These are phyloP conservation scores for Secale cereale DNA, from an alignment of 176 grass and related monocot genomes.

Conservation along the genomic window DNA sequence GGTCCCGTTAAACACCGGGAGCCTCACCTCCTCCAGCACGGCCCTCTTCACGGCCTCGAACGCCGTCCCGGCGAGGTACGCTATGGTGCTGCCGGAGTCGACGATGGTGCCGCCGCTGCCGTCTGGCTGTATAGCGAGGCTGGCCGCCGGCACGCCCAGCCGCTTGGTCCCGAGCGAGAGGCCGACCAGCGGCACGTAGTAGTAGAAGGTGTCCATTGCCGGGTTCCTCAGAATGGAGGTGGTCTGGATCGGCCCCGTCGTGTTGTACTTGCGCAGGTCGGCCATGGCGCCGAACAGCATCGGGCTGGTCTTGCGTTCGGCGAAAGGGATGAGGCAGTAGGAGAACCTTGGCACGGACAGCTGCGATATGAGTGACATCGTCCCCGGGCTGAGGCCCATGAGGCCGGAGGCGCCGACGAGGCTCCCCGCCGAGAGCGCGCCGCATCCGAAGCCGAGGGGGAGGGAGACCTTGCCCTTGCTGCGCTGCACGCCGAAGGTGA, in stretches of 20 bases:
- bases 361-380: constrained; percentile 23
- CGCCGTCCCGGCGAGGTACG: constrained; percentile 30
- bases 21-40: not conserved
- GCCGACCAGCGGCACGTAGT: constrained; percentile 33
- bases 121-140: constrained; percentile 10
- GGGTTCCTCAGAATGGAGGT: constrained; percentile 4
- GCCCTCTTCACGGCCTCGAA: constrained; percentile 33
- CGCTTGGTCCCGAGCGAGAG: constrained; percentile 17
- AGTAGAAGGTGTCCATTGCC: not conserved
- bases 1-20: constrained; percentile 1
- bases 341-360: constrained; percentile 8
- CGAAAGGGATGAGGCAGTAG: constrained; percentile 40
- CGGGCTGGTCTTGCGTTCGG: constrained; percentile 9
- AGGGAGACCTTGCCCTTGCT: not conserved
- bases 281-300: constrained; percentile 33
- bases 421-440: not conserved
- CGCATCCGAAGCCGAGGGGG: constrained; percentile 41
- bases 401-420: constrained; percentile 22
- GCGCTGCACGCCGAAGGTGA: constrained; percentile 40
- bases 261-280: constrained; percentile 26
- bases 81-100: constrained; percentile 38
- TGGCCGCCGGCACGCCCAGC: constrained; percentile 10
- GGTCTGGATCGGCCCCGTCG: constrained; percentile 19
- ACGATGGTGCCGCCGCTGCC: constrained; percentile 53
- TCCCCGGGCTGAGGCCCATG: constrained; percentile 27